Percentiles rank a stretch among this genome's conserved stretches.
phyloP scores from a whole-genome alignment of 2,329 filamentous ascomycete species.

The Cladophialophora psammophila region DNA sequence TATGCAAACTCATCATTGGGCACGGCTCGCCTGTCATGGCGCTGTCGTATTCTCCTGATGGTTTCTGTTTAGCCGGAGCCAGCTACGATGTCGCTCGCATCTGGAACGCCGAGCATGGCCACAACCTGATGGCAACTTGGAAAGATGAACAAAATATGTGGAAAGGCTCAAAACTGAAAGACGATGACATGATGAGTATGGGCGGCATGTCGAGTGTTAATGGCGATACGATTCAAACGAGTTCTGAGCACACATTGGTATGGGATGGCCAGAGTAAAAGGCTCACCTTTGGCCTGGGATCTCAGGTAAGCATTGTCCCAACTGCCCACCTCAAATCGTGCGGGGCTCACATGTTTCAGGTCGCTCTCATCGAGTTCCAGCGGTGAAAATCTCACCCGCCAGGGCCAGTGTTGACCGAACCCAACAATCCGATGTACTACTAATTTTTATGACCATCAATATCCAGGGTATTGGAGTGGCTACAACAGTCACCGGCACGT shows the following conservation, averaged over 20 bases:
- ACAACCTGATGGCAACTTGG: conserved; percentile 51
- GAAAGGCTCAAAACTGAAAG: conserved; percentile 41
- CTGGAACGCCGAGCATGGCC: conserved; percentile 56
- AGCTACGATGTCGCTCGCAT: conserved; percentile 54
- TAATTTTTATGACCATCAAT: conserved; percentile 5
- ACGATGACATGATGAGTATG: conserved; percentile 44
- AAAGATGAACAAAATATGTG: conserved; percentile 43
- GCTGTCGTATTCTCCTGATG: conserved; percentile 56
- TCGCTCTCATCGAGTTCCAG: conserved; percentile 41
- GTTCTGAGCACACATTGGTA: conserved; percentile 51
- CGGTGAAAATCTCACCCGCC: conserved; percentile 29
- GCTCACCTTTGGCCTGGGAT: conserved; percentile 58
- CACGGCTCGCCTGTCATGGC: conserved; percentile 48
- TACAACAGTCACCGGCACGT: background rate
- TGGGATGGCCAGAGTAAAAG: conserved; percentile 64
- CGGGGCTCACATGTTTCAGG: conserved; percentile 32
- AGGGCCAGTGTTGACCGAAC: background rate
- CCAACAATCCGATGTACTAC: background rate
- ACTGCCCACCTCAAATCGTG: background rate
- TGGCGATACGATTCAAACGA: conserved; percentile 41
- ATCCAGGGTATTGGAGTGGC: background rate
- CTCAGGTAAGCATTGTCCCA: conserved; percentile 50
- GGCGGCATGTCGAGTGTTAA: conserved; percentile 48
- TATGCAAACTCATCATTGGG: conserved; percentile 39
- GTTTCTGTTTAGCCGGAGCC: conserved; percentile 55